Conservation (phyloP, 352 stramenopile species). For the Globisporangium sylvaticum region DNA sequence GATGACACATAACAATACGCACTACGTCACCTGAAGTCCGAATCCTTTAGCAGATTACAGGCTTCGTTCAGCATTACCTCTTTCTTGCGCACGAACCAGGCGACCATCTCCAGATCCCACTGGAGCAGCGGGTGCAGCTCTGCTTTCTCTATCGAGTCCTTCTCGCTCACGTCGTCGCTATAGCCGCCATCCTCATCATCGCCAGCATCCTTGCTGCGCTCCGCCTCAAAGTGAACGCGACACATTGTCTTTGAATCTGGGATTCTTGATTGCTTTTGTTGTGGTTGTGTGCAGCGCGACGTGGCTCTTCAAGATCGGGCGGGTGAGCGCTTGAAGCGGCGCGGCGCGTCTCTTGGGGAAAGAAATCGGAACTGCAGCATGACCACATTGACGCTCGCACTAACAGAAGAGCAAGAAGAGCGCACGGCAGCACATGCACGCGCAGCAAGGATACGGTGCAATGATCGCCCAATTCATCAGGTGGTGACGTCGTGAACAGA, state of each 20-base stretch:
- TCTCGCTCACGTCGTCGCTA: neutral
- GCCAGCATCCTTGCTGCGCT: no score
- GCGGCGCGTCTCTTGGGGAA: neutral
- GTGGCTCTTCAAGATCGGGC: neutral
- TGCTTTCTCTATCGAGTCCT: neutral
- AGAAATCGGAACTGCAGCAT: neutral
- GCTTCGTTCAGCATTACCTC: slow-evolving; percentile 22
- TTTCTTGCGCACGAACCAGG: slow-evolving; percentile 32
- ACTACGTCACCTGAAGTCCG: neutral
- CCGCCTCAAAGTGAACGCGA: neutral
- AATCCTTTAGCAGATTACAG: neutral
- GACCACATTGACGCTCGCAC: neutral
- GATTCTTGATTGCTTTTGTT: neutral
- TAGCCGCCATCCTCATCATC: neutral
- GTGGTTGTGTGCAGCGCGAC: neutral
- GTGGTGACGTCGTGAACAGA: no score
- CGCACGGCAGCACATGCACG: no score
- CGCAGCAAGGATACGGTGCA: no score
- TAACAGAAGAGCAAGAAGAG: neutral
- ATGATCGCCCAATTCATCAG: no score
- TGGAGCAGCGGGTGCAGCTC: slow-evolving; percentile 47
- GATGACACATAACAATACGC: neutral
- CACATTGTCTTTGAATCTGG: neutral
- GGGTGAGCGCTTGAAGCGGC: neutral
- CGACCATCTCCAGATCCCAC: slow-evolving; percentile 44